Conservation (phyloP, 2,329 filamentous ascomycete species). For the Colletotrichum caudatum region DNA sequence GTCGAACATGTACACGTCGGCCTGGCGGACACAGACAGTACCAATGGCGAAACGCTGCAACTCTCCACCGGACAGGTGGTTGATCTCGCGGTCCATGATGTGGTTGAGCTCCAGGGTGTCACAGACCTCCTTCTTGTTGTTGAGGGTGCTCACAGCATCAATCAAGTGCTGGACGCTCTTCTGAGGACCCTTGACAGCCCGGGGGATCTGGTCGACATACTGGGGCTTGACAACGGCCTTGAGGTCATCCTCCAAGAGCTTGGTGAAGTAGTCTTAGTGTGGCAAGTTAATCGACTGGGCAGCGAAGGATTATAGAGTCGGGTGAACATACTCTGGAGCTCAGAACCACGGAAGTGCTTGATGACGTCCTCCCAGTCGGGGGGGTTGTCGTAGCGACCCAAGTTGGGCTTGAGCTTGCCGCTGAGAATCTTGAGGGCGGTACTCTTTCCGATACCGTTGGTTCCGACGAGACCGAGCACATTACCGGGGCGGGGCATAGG, state of each 20-base stretch:
- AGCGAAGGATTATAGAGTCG: neutral
- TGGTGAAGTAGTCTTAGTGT: slow-evolving; percentile 89
- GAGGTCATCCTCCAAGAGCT: slow-evolving; percentile 94
- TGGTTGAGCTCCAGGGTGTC: slow-evolving; percentile 88
- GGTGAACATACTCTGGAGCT: slow-evolving; percentile 84
- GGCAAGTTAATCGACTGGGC: slow-evolving; percentile 23
- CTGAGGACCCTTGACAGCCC: slow-evolving; percentile 84
- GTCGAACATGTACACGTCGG: slow-evolving; percentile 99
- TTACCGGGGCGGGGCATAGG: slow-evolving; percentile 96
- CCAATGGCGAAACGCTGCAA: slow-evolving; percentile 98
- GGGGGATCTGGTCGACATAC: slow-evolving; percentile 98
- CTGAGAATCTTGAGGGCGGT: slow-evolving; percentile 99
- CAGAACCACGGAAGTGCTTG: slow-evolving; percentile 97
- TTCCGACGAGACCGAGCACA: slow-evolving; percentile 95
- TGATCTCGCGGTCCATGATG: slow-evolving; percentile 92
- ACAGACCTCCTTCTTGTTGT: slow-evolving; percentile 84
- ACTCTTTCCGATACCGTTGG: slow-evolving; percentile 99
- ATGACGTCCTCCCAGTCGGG: slow-evolving; percentile 99
- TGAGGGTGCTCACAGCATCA: slow-evolving; percentile 79
- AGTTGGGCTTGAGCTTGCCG: slow-evolving; percentile 97
- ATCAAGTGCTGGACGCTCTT: slow-evolving; percentile 86
- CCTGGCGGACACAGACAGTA: slow-evolving; percentile 93
- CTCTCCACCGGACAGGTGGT: slow-evolving; percentile 93
- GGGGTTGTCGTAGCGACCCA: slow-evolving; percentile 94
- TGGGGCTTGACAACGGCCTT: slow-evolving; percentile 99